Evolutionary conservation across 1,284 basidiomycete genomes (phyloP).

Genomic region (Heimioporus punctisporus): DNA sequence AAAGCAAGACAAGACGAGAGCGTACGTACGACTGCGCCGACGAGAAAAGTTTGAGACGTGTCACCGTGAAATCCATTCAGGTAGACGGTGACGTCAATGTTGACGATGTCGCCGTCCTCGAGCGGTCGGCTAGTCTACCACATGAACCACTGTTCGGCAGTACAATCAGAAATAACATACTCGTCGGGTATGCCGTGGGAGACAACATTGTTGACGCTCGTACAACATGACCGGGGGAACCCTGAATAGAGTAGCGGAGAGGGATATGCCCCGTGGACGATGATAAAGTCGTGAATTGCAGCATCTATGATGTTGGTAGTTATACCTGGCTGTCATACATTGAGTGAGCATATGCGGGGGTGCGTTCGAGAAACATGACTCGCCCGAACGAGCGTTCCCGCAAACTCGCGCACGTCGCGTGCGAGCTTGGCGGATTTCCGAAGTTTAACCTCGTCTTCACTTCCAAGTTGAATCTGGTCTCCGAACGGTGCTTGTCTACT

Average conservation of each 20-base stretch:
- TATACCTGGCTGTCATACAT: constrained; percentile 63
- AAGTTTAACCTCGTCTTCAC: constrained; percentile 57
- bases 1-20: not conserved
- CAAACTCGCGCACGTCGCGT: constrained; percentile 58
- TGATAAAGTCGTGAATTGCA: constrained; percentile 71
- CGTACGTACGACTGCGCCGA: constrained; percentile 69
- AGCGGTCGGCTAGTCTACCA: constrained; percentile 84
- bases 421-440: constrained; percentile 65
- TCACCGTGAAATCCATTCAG: constrained; percentile 85
- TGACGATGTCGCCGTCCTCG: constrained; percentile 81
- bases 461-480: constrained; percentile 54
- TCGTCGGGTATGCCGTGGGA: constrained; percentile 89
- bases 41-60: constrained; percentile 80
- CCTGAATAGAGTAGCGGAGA: constrained; percentile 82
- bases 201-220: constrained; percentile 86
- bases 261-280: constrained; percentile 79
- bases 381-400: constrained; percentile 60
- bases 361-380: constrained; percentile 16
- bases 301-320: constrained; percentile 79
- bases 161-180: constrained; percentile 41
- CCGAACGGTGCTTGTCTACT: constrained; percentile 27
- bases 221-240: constrained; percentile 89
- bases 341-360: not conserved
- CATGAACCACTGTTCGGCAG: no score
- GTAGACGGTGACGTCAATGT: constrained; percentile 85